Base-by-base conservation (phyloP, 768 basidiomycete genomes). In the Termitomyces sp. region DNA sequence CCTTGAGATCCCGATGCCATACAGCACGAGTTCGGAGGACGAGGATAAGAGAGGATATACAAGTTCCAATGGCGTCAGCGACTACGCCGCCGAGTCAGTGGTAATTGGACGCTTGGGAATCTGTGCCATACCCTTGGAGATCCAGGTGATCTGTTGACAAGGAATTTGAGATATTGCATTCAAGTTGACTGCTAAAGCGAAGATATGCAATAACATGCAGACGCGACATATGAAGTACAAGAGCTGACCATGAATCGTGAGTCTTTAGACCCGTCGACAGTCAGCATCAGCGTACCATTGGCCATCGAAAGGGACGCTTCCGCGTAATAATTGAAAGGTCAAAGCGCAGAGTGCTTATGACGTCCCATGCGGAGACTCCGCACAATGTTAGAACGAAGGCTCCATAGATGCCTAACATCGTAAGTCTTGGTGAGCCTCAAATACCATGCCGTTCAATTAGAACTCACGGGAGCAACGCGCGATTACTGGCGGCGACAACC, bases 301-400 rank as follows among this genome's bases (percentile, higher is more conserved):
- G 68, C 71, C 70, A 72, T 59, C 64, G 66, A 61, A 67, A 71
- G 26, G 61, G 62, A 41, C 71, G 56, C 47, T 66, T 69, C 14
- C 70, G 60, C 6, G 63, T 62, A 23, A 71, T 58, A 38, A 72
- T 64, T 23, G 70, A 71, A 53, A 70, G 54, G 52, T 72, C 71
- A 45, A 72, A 72, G 53, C 60, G 61, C 19, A 70, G 26, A 5
- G 68, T 68, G 23, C 66, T 67, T 17, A 69, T 33, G 33, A 71
- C 63, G 45, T 72, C 67, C 69, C 71, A 72, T 7, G 63, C 58
- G 3, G 68, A 68, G n/a, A 72, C 59, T n/a, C 71, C 71, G 45
- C 62, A 63, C 35, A 71, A 66, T 10, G 68, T 67, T 17, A 72
- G 54, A 14, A 62, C 60, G 54, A 71, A 72, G 6, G 71, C 68